phyloP scores from a whole-genome alignment of 1,284 basidiomycete genomes.

The Ganoderma meredithae region DNA sequence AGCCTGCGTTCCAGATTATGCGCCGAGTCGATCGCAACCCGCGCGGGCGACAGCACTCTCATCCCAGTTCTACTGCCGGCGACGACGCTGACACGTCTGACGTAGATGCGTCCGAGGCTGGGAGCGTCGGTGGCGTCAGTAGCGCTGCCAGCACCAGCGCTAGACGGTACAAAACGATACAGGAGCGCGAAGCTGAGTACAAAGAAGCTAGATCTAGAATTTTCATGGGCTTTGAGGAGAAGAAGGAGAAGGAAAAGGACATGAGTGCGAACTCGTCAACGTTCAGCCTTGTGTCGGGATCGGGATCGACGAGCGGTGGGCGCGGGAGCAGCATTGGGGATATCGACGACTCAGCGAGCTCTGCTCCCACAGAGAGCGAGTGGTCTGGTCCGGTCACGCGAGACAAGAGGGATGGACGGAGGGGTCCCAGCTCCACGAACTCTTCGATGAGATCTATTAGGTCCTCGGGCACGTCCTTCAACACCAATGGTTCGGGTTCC shows the following conservation, averaged over 20 bases:
- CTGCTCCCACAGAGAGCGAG: slow-evolving; percentile 80
- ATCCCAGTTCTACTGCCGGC: slow-evolving; percentile 69
- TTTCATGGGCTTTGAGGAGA: slow-evolving; percentile 82
- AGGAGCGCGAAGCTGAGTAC: slow-evolving; percentile 84
- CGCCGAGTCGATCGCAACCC: slow-evolving; percentile 63
- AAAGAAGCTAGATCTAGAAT: slow-evolving; percentile 83
- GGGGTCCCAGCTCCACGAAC: slow-evolving; percentile 52
- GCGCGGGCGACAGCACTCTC: slow-evolving; percentile 52
- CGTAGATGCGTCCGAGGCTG: slow-evolving; percentile 77
- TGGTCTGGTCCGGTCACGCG: slow-evolving; percentile 70
- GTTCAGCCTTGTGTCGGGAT: slow-evolving; percentile 70
- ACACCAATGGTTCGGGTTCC: slow-evolving; percentile 60
- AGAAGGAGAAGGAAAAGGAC: slow-evolving; percentile 76
- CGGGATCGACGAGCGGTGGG: slow-evolving; percentile 64
- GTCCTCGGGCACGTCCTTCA: slow-evolving; percentile 56
- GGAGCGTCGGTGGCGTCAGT: slow-evolving; percentile 75
- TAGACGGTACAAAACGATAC: slow-evolving; percentile 77
- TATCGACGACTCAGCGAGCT: slow-evolving; percentile 69
- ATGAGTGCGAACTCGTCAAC: slow-evolving; percentile 80
- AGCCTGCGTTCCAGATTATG: slow-evolving; percentile 87
- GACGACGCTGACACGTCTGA: slow-evolving; percentile 81
- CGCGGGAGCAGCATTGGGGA: slow-evolving; percentile 66
- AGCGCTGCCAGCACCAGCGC: slow-evolving; percentile 61
- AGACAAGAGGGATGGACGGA: slow-evolving; percentile 58
- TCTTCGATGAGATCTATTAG: slow-evolving; percentile 65